phyloP scores from a whole-genome alignment of 352 stramenopile species.

The Globisporangium spinosum region DNA sequence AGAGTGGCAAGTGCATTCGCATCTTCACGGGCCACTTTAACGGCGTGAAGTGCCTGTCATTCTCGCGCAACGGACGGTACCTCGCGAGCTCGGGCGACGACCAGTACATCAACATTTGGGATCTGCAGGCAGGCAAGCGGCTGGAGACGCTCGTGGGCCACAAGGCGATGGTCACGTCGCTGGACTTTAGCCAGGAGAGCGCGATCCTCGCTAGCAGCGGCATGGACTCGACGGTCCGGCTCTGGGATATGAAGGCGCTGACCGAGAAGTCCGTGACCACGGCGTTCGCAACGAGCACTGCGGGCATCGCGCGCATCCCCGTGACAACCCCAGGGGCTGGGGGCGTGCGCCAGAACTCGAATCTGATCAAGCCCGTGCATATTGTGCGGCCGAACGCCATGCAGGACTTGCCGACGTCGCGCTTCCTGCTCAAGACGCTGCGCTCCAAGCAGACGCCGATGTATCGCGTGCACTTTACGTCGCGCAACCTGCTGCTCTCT shows the following conservation, averaged over 20 bases:
- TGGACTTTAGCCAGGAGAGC: constrained; percentile 79
- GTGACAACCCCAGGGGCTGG: constrained; percentile 17
- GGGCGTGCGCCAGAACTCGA: constrained; percentile 18
- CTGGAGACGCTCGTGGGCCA: constrained; percentile 81
- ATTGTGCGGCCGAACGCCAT: constrained; percentile 49
- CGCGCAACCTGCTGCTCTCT: constrained; percentile 74
- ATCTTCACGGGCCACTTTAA: constrained; percentile 90
- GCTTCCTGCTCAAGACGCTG: constrained; percentile 81
- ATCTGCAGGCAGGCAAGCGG: constrained; percentile 88
- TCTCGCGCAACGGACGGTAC: constrained; percentile 90
- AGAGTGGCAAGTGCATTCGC: constrained; percentile 89
- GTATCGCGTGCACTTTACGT: constrained; percentile 78
- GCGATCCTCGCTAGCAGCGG: constrained; percentile 68
- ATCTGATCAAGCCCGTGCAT: constrained; percentile 50
- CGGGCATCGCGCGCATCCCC: constrained; percentile 32
- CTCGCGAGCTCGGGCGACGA: constrained; percentile 83
- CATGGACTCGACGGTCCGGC: constrained; percentile 72
- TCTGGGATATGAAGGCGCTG: constrained; percentile 85
- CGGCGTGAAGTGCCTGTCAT: constrained; percentile 85
- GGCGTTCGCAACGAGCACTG: constrained; percentile 16
- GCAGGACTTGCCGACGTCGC: constrained; percentile 58
- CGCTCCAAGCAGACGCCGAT: constrained; percentile 84
- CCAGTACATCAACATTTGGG: constrained; percentile 93
- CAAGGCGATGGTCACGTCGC: constrained; percentile 66
- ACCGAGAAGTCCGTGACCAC: constrained; percentile 43